Evolutionary conservation across 2,329 filamentous ascomycete species (phyloP).

Genomic region (Phyllosticta citribraziliensis): DNA sequence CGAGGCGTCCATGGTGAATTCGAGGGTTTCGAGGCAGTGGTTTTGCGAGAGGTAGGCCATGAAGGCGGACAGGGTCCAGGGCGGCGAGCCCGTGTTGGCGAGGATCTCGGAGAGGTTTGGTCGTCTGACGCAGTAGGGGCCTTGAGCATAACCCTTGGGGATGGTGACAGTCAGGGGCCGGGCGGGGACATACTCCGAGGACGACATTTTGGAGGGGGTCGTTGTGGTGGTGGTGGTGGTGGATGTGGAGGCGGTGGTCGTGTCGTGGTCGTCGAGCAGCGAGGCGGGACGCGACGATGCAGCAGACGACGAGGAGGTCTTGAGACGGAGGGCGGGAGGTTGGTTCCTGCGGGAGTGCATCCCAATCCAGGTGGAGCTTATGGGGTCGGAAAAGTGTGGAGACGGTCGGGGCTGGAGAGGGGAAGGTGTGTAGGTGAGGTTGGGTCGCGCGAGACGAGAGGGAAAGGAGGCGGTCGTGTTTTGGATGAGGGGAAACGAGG

Average conservation of each 20-base stretch:
- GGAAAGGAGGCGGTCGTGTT: neutral
- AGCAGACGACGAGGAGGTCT: conserved; percentile 22
- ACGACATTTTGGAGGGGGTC: conserved; percentile 34
- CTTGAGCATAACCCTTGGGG: conserved; percentile 30
- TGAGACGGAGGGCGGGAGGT: conserved; percentile 21
- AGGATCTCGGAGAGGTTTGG: conserved; percentile 83
- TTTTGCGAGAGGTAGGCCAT: conserved; percentile 96
- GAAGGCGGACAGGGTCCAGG: conserved; percentile 85
- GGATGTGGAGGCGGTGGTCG: neutral
- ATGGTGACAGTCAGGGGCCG: conserved; percentile 43
- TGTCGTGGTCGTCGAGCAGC: conserved; percentile 19
- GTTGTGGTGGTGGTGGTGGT: neutral
- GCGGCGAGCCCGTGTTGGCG: conserved; percentile 71
- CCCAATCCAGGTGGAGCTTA: conserved; percentile 16
- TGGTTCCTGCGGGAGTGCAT: conserved; percentile 26
- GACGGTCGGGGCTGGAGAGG: too few relatives aligned
- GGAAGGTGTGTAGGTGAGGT: neutral
- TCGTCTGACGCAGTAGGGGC: conserved; percentile 47
- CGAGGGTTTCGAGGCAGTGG: conserved; percentile 89
- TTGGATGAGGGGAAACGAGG: neutral
- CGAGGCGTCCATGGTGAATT: conserved; percentile 91
- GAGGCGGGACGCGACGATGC: conserved; percentile 24
- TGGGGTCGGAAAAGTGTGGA: too few relatives aligned
- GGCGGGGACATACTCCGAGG: conserved; percentile 37
- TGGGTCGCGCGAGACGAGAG: too few relatives aligned